phyloP scores from a whole-genome alignment of 441 rosid genomes.

The Theobroma grandiflorum region DNA sequence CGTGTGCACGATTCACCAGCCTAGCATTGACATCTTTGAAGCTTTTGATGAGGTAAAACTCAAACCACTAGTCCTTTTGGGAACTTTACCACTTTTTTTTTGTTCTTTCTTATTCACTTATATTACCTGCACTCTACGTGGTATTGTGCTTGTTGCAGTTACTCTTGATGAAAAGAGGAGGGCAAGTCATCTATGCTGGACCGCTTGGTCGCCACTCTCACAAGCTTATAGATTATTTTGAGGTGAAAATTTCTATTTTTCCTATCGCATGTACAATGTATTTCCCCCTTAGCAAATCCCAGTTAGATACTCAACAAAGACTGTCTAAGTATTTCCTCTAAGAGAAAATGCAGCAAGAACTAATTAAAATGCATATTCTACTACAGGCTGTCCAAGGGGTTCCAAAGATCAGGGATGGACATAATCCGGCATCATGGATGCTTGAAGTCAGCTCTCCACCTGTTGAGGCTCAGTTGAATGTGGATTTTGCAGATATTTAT shows the following conservation, averaged over 20 bases:
- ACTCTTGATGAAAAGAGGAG: constrained; percentile 87
- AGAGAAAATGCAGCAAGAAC: constrained; percentile 1
- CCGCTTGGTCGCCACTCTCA: constrained; percentile 74
- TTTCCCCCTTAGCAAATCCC: not conserved
- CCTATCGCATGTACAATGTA: not conserved
- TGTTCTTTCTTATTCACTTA: not conserved
- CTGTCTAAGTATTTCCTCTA: not conserved
- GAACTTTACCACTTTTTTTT: not conserved
- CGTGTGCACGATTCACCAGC: constrained; percentile 96
- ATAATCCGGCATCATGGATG: constrained; percentile 98
- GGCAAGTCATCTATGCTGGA: constrained; percentile 88
- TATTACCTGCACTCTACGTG: constrained; percentile 15
- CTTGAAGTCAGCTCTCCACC: constrained; percentile 72
- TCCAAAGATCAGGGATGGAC: constrained; percentile 70
- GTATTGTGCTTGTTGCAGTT: constrained; percentile 53
- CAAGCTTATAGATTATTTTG: constrained; percentile 81
- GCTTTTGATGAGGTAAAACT: constrained; percentile 82
- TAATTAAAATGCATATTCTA: constrained; percentile 8
- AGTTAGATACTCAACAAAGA: not conserved
- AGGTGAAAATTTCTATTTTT: constrained; percentile 43
- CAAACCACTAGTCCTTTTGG: not conserved
- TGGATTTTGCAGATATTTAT: constrained; percentile 81
- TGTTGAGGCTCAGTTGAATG: constrained; percentile 63
- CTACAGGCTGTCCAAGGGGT: constrained; percentile 73
- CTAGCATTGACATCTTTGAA: constrained; percentile 93